These are phyloP conservation scores for Fusarium torreyae DNA, from an alignment of 2,329 filamentous ascomycete genomes.

Conservation along the genomic window DNA sequence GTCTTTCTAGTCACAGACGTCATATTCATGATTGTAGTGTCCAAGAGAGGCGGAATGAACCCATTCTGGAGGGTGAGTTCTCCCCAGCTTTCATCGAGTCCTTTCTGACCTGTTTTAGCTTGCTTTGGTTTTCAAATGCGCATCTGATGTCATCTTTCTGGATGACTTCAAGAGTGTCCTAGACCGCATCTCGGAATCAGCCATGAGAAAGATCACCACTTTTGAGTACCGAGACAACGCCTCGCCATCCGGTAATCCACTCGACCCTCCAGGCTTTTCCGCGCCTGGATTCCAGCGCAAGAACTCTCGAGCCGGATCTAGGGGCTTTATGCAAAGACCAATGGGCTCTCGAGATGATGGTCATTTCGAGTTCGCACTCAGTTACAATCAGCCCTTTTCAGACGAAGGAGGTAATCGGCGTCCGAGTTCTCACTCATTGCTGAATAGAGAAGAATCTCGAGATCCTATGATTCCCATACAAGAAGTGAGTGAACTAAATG, in stretches of 20 bases:
- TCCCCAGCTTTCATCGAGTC: fast-evolving
- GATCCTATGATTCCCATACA: conserved; percentile 7
- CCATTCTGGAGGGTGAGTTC: conserved; percentile 32
- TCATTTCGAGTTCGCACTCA: not conserved
- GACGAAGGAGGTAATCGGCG: not conserved
- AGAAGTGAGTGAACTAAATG: not conserved
- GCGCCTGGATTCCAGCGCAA: not conserved
- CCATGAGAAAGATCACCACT: conserved; percentile 31
- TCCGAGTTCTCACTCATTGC: not conserved
- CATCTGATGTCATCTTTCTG: conserved; percentile 34
- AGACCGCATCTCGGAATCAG: conserved; percentile 30
- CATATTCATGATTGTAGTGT: conserved; percentile 35
- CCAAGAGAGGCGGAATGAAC: conserved; percentile 29
- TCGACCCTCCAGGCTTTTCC: not conserved
- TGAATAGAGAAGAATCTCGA: not conserved
- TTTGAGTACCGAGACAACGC: conserved; percentile 21
- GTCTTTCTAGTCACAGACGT: conserved; percentile 26
- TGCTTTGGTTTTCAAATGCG: conserved; percentile 34
- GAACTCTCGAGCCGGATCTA: not conserved
- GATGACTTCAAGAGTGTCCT: conserved; percentile 37
- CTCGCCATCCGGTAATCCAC: not conserved
- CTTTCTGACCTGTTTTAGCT: conserved; percentile 5
- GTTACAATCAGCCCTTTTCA: not conserved
- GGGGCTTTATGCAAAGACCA: not conserved
- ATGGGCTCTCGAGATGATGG: conserved; percentile 5